Evolutionary conservation across 1,284 basidiomycete genomes (phyloP).

Genomic region (Pisolithus thermaeus): DNA sequence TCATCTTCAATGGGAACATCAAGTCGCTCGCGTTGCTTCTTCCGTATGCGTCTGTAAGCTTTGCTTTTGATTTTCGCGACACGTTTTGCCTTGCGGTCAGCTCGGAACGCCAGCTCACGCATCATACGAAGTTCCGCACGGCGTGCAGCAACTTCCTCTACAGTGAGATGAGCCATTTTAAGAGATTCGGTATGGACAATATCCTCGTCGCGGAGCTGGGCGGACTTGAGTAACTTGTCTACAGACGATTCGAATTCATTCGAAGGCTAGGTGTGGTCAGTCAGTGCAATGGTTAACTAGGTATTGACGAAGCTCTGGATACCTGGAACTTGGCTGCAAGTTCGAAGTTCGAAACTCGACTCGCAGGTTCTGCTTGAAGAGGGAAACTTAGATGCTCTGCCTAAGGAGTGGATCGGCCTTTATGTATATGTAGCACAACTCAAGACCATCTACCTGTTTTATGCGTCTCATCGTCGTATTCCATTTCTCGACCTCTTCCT

Average conservation of each 20-base stretch:
- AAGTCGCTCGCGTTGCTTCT: conserved; percentile 68
- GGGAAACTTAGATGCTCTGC: conserved; percentile 93
- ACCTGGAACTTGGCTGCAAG: conserved; percentile 81
- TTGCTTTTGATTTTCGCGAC: conserved; percentile 96
- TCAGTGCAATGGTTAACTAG: background rate
- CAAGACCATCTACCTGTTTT: conserved; percentile 50
- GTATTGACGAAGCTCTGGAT: conserved; percentile 7
- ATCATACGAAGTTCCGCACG: conserved; percentile 80
- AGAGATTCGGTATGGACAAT: conserved; percentile 74
- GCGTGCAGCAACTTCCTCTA: conserved; percentile 80
- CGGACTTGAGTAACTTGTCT: conserved; percentile 68
- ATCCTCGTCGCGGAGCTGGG: conserved; percentile 78
- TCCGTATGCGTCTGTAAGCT: conserved; percentile 81
- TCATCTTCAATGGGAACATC: conserved; percentile 48
- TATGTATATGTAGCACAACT: background rate
- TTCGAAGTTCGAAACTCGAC: conserved; percentile 68
- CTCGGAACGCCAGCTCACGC: conserved; percentile 92
- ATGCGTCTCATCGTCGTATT: conserved; percentile 85
- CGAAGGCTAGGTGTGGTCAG: conserved; percentile 25
- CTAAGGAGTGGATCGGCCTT: conserved; percentile 29
- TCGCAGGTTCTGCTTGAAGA: conserved; percentile 62
- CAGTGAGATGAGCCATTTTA: conserved; percentile 72
- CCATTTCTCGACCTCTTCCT: conserved; percentile 93
- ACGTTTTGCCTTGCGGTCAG: conserved; percentile 87
- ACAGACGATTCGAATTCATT: conserved; percentile 79